These are phyloP conservation scores for Ascochyta rabiei DNA, from an alignment of 2,329 filamentous ascomycete genomes.

Conservation along the genomic window DNA sequence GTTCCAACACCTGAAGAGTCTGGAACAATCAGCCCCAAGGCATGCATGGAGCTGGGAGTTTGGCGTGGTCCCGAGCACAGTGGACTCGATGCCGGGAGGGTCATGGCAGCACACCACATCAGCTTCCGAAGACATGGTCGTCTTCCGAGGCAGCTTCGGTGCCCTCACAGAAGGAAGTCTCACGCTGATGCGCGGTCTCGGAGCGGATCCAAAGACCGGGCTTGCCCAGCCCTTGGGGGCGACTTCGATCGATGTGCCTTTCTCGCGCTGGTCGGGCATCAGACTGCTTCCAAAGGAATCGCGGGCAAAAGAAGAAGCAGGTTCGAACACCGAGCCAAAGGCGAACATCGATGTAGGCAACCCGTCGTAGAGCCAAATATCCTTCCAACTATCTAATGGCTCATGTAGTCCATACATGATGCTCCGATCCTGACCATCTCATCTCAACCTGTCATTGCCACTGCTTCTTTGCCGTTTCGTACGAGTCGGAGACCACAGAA, in stretches of 20 bases:
- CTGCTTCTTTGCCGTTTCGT: not conserved
- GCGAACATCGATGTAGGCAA: not conserved
- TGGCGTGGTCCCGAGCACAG: constrained; percentile 54
- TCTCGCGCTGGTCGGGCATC: constrained; percentile 44
- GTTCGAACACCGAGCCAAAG: not conserved
- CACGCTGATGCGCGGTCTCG: constrained; percentile 25
- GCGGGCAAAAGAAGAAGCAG: too few species aligned
- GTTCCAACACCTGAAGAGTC: not conserved
- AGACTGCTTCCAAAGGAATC: not conserved
- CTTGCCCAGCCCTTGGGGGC: constrained; percentile 18
- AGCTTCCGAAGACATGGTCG: constrained; percentile 20
- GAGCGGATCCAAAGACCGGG: not conserved
- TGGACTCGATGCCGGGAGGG: constrained; percentile 44
- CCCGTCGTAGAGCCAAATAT: not conserved
- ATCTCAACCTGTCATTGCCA: not conserved
- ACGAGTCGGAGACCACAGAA: not conserved
- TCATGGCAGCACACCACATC: constrained; percentile 27
- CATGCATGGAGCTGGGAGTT: constrained; percentile 39
- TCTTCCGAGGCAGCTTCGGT: constrained; percentile 60
- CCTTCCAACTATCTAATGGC: constrained; percentile 1
- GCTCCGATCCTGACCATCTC: not conserved
- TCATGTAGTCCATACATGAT: constrained; percentile 2
- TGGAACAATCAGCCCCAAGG: not conserved
- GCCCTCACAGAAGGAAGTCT: constrained; percentile 65
- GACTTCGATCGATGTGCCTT: constrained; percentile 59